These are phyloP conservation scores for Fusarium domesticum DNA, from an alignment of 2,329 filamentous ascomycete genomes.

Conservation along the genomic window DNA sequence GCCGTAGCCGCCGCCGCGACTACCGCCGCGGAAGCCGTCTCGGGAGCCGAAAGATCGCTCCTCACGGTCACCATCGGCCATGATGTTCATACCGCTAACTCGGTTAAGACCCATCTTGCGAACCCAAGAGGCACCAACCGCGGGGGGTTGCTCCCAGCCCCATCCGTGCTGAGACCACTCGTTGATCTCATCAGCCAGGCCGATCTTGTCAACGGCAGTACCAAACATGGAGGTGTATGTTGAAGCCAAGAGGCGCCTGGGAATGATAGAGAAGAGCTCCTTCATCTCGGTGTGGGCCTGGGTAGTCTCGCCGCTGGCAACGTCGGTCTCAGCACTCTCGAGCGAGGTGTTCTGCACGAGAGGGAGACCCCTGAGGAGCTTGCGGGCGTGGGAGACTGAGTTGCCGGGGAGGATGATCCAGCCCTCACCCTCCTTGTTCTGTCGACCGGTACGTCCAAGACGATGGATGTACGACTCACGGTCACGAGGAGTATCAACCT, in stretches of 20 bases:
- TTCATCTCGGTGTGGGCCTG: slow-evolving; percentile 45
- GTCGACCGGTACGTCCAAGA: slow-evolving; percentile 72
- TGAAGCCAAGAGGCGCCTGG: slow-evolving; percentile 30
- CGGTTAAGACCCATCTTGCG: slow-evolving; percentile 33
- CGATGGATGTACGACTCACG: slow-evolving; percentile 75
- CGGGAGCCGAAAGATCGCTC: background rate
- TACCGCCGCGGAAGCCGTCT: slow-evolving; percentile 3
- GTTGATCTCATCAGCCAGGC: slow-evolving; percentile 51
- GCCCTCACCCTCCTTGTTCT: slow-evolving; percentile 68
- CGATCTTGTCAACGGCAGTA: slow-evolving; percentile 40
- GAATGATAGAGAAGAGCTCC: slow-evolving; percentile 43
- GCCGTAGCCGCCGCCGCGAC: slow-evolving; percentile 7
- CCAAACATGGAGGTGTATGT: slow-evolving; percentile 60
- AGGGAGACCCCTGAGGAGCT: slow-evolving; percentile 56
- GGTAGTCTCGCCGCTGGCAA: slow-evolving; percentile 46
- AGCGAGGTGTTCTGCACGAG: slow-evolving; percentile 55
- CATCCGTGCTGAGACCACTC: slow-evolving; percentile 49
- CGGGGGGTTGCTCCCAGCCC: slow-evolving; percentile 51
- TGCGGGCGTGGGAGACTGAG: slow-evolving; percentile 49
- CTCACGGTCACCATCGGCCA: slow-evolving; percentile 9
- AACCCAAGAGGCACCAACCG: slow-evolving; percentile 28
- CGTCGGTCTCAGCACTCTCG: slow-evolving; percentile 50
- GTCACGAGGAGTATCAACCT: slow-evolving; percentile 62
- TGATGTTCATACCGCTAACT: slow-evolving; percentile 36
- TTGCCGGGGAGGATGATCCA: slow-evolving; percentile 61